Evolutionary conservation across 2,329 filamentous ascomycete species (phyloP), one percentile per base, ranked within the genome.

Genomic region (Elsinoe perseae): DNA sequence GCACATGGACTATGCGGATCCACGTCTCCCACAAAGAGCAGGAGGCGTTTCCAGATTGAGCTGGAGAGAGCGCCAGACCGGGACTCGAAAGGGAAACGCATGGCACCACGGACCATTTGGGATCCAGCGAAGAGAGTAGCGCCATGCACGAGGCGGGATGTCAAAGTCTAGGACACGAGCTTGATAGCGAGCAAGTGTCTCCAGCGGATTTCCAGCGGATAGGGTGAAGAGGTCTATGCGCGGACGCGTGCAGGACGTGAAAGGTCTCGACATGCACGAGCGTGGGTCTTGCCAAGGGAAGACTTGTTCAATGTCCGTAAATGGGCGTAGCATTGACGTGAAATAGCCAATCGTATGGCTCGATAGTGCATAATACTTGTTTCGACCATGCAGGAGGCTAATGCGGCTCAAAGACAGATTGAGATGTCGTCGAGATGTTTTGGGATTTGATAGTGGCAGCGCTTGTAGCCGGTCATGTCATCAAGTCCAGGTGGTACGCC

Each of bases 201-300:
- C 48, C 30, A 20, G 30, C 48, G 32, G 30, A 52, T 52, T 52
- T 28, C 48, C 30, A 20, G 30, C 48, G 32, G 30, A 52, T 52
- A 38, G 48, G 48, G 48, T 38, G 44, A 38, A 48, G 20, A 20
- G 48, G 48, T 52, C 48, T 36, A 36, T 38, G 48, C 48, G 25
- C 30, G 4, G 20, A 44, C 48, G 48, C 48, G 48, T 52, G 48
- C 48, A 52, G 48, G 48, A 52, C 48, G 48, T 52, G 48, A 50
- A 32, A 7, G 48, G 48, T 52, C 48, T 52, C 48, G 48, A 52
- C 48, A 20, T 48, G 43, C 18, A 43, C 7, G 38, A 43, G 16
- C 16, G 6, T 23, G 21, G 21, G 16, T 43, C 38, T 7, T 20
- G 38, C n/a, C 32, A 14, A 48, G 14, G 43, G 12, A 20, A 48